These are phyloP conservation scores for Neofusicoccum umdonicola DNA, from an alignment of 2,329 filamentous ascomycete species.

Conservation along the genomic window DNA sequence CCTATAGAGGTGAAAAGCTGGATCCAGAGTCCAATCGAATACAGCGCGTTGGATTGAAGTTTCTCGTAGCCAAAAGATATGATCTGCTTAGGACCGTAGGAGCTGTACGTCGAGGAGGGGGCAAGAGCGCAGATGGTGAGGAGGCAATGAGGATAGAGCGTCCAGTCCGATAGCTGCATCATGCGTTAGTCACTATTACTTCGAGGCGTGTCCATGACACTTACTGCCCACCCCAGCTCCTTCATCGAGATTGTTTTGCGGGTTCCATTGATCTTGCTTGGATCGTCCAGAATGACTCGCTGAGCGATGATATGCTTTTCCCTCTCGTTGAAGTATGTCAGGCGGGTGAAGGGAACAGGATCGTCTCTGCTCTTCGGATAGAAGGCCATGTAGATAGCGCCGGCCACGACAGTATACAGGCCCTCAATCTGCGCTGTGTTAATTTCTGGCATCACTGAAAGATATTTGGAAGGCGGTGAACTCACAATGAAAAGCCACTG, in stretches of 20 bases:
- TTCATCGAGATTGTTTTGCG: constrained; percentile 30
- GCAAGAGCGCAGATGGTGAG: constrained; percentile 34
- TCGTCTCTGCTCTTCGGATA: constrained; percentile 28
- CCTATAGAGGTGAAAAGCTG: constrained; percentile 21
- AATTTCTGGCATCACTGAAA: constrained; percentile 24
- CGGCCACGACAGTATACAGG: constrained; percentile 33
- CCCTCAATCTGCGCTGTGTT: constrained; percentile 26
- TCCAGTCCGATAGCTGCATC: constrained; percentile 25
- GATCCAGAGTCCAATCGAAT: constrained; percentile 32
- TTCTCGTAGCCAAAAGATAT: constrained; percentile 26
- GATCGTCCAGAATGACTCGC: constrained; percentile 30
- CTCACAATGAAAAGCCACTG: constrained; percentile 42
- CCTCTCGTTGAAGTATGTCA: constrained; percentile 27
- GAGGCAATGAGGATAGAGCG: constrained; percentile 31
- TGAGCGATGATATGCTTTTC: constrained; percentile 30
- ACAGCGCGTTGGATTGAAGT: constrained; percentile 31
- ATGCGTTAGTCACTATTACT: neutral
- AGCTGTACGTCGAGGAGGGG: constrained; percentile 30
- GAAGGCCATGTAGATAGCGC: constrained; percentile 32
- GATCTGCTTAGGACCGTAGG: constrained; percentile 34
- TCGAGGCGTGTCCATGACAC: neutral
- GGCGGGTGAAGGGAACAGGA: constrained; percentile 25
- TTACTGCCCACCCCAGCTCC: constrained; percentile 29
- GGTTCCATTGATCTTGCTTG: constrained; percentile 27
- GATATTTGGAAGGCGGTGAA: constrained; percentile 1